A percentile compares a stretch with the other conserved stretches of the same genome.
phyloP scores from a whole-genome alignment of 495 filamentous ascomycete species.

The Rostrohypoxylon terebratum region DNA sequence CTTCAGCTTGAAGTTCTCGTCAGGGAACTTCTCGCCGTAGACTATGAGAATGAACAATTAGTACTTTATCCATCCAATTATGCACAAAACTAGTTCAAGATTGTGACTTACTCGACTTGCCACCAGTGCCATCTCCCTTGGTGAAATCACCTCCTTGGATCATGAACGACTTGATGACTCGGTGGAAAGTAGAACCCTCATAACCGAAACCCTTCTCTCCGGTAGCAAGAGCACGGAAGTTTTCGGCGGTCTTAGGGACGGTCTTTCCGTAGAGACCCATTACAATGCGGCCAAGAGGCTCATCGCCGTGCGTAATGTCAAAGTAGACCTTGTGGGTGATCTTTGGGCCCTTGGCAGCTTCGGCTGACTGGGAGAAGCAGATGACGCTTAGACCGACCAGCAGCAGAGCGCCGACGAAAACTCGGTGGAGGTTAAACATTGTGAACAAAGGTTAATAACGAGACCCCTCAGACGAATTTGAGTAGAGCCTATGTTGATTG shows the following conservation, averaged over 20 bases:
- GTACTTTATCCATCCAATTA: conserved; percentile 14
- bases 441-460: conserved; percentile 20
- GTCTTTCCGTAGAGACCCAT: conserved; percentile 98
- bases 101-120: conserved; percentile 79
- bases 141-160: conserved; percentile 99
- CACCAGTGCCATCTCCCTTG: conserved; percentile 92
- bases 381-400: conserved; percentile 78
- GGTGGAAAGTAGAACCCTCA: conserved; percentile 95
- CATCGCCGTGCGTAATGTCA: conserved; percentile 90
- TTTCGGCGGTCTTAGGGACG: conserved; percentile 96
- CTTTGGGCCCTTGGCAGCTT: conserved; percentile 90
- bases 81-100: neutral
- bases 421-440: conserved; percentile 69
- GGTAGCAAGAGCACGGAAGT: conserved; percentile 96
- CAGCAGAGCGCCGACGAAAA: conserved; percentile 75
- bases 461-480: conserved; percentile 17
- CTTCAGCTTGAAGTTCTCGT: conserved; percentile 99
- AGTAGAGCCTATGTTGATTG: conserved; percentile 19
- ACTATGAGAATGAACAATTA: conserved; percentile 57
- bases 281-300: conserved; percentile 85
- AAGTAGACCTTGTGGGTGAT: conserved; percentile 98
- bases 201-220: conserved; percentile 98
- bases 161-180: conserved; percentile 99
- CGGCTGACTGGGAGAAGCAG: conserved; percentile 75
- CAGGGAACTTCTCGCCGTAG: conserved; percentile 93